Conservation (phyloP, 208 protist genomes). For the Spongospora subterranea region DNA sequence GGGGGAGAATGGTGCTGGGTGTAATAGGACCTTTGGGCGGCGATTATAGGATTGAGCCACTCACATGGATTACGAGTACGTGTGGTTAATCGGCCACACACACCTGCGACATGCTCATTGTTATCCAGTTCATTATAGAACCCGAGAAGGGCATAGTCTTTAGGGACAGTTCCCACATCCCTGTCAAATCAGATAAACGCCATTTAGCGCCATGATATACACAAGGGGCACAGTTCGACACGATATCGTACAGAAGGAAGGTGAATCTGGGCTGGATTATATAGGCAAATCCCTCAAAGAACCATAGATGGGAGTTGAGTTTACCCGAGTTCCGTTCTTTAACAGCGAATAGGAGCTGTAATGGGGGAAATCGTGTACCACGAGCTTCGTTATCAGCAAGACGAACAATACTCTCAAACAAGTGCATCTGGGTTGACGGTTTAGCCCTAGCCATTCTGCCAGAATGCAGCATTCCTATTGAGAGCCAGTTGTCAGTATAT, state of each 20-base stretch:
- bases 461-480: not conserved
- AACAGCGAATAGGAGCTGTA: constrained; percentile 7
- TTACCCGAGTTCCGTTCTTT: constrained; percentile 48
- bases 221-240: not conserved
- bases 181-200: not conserved
- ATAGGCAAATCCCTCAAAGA: constrained; percentile 48
- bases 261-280: constrained; percentile 32
- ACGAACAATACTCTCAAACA: constrained; percentile 37
- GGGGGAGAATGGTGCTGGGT: not conserved
- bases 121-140: constrained; percentile 50
- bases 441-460: not conserved
- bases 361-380: constrained; percentile 9
- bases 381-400: constrained; percentile 1
- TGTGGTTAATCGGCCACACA: constrained; percentile 31
- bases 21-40: not conserved
- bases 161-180: constrained; percentile 19
- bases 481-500: no score
- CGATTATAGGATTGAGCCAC: constrained; percentile 11
- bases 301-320: constrained; percentile 52
- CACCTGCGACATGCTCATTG: not conserved
- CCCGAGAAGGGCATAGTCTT: not conserved
- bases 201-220: no score
- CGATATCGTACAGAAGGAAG: constrained; percentile 1
- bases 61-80: not conserved
- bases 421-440: not conserved